phyloP scores from a whole-genome alignment of 768 basidiomycete species.

The Pisolithus sp. region DNA sequence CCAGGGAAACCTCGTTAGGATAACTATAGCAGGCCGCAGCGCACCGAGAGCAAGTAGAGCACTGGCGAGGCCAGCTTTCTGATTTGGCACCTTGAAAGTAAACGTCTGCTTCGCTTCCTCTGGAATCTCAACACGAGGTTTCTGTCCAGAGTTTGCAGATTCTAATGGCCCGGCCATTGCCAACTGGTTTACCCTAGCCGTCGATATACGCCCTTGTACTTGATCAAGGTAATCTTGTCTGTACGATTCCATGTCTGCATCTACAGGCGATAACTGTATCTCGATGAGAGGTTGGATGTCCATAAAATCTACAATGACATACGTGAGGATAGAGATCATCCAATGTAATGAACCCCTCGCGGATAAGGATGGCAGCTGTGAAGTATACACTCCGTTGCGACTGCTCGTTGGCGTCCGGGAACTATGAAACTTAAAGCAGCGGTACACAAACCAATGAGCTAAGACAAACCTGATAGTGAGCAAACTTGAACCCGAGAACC shows the following conservation, averaged over 20 bases:
- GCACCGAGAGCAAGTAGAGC: slow-evolving; percentile 87
- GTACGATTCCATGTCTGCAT: slow-evolving; percentile 67
- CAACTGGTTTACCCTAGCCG: slow-evolving; percentile 67
- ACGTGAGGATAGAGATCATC: slow-evolving; percentile 95
- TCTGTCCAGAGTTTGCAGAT: slow-evolving; percentile 36
- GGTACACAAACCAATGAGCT: neutral
- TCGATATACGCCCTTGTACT: slow-evolving; percentile 58
- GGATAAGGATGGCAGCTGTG: slow-evolving; percentile 80
- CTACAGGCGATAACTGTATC: slow-evolving; percentile 64
- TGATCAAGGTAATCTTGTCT: slow-evolving; percentile 59
- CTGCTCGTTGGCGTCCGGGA: slow-evolving; percentile 50
- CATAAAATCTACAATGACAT: slow-evolving; percentile 20
- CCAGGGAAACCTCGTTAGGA: slow-evolving; percentile 83
- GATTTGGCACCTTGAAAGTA: slow-evolving; percentile 50
- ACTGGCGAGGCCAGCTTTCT: slow-evolving; percentile 71
- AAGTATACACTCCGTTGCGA: slow-evolving; percentile 72
- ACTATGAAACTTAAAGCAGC: slow-evolving; percentile 31
- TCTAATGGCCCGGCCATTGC: slow-evolving; percentile 83
- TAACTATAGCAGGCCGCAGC: slow-evolving; percentile 65
- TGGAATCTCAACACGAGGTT: slow-evolving; percentile 34
- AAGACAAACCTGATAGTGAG: slow-evolving; percentile 71
- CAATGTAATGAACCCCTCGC: slow-evolving; percentile 80
- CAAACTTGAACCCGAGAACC: slow-evolving; percentile 97
- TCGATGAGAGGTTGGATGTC: slow-evolving; percentile 4
- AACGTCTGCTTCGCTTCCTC: slow-evolving; percentile 29